Conservation (phyloP, 495 filamentous ascomycete genomes). For the Xylaria cubensis region DNA sequence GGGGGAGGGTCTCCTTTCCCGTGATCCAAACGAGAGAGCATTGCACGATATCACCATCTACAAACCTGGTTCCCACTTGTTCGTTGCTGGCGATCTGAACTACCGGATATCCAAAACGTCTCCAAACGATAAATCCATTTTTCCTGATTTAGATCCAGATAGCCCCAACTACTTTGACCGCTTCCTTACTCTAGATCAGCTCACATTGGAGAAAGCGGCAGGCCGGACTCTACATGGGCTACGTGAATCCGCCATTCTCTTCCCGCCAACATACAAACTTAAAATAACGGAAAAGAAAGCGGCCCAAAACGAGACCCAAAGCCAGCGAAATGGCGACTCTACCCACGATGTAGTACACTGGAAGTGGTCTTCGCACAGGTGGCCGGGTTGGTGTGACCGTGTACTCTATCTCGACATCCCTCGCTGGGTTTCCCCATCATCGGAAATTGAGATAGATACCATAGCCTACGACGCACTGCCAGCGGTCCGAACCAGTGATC, state of each 20-base stretch:
- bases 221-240: constrained; percentile 77
- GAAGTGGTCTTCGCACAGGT: constrained; percentile 79
- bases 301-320: constrained; percentile 39
- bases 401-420: constrained; percentile 78
- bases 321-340: constrained; percentile 33
- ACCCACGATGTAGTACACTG: constrained; percentile 58
- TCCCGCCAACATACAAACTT: constrained; percentile 95
- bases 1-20: constrained; percentile 26
- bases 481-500: constrained; percentile 78
- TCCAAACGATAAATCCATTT: constrained; percentile 62
- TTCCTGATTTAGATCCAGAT: constrained; percentile 64
- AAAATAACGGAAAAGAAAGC: constrained; percentile 50
- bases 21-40: constrained; percentile 27
- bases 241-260: constrained; percentile 72
- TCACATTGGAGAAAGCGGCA: constrained; percentile 68
- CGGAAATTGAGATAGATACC: constrained; percentile 51
- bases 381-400: constrained; percentile 94
- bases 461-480: constrained; percentile 75
- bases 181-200: constrained; percentile 78
- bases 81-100: constrained; percentile 91
- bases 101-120: constrained; percentile 76
- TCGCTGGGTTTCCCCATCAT: constrained; percentile 42
- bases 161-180: constrained; percentile 52
- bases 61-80: constrained; percentile 74
- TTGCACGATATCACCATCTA: constrained; percentile 65